Percentiles rank a stretch among this genome's conserved stretches.
Evolutionary conservation across 2,329 filamentous ascomycete species (phyloP).

Genomic region (Paecilomyces dactylethromorphus): DNA sequence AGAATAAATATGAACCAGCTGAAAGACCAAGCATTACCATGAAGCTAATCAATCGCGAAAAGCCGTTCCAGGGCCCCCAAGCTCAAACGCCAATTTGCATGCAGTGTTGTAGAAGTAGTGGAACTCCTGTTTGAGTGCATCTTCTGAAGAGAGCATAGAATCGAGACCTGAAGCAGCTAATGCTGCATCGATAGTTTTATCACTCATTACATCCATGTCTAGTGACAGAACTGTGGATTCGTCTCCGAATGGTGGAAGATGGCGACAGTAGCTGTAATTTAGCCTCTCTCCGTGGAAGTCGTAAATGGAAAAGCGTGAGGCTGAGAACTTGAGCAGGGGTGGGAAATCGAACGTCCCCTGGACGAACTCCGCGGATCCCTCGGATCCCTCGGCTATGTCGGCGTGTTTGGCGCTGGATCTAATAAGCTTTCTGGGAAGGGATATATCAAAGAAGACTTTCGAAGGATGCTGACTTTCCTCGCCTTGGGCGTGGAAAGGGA

Average conservation of each 20-base stretch:
- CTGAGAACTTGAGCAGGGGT: constrained; percentile 21
- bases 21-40: not conserved
- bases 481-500: constrained; percentile 9
- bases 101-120: constrained; percentile 29
- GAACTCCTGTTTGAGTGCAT: constrained; percentile 19
- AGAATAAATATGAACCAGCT: not conserved
- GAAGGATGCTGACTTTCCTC: constrained; percentile 5
- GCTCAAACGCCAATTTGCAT: constrained; percentile 31
- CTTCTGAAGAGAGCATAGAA: constrained; percentile 1
- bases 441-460: constrained; percentile 24
- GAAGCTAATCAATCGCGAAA: not conserved
- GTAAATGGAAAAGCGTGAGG: constrained; percentile 22
- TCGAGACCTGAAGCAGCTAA: not conserved
- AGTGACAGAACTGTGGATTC: constrained; percentile 25
- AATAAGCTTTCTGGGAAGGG: constrained; percentile 20
- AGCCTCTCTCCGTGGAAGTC: constrained; percentile 25
- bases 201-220: constrained; percentile 16
- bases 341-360: constrained; percentile 29
- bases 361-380: constrained; percentile 6
- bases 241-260: constrained; percentile 23
- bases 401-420: not conserved
- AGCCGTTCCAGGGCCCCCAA: constrained; percentile 15
- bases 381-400: not conserved
- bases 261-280: constrained; percentile 24
- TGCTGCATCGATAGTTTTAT: constrained; percentile 1